These are phyloP conservation scores for Leccinellum albellum DNA, from an alignment of 768 basidiomycete genomes.

Conservation along the genomic window DNA sequence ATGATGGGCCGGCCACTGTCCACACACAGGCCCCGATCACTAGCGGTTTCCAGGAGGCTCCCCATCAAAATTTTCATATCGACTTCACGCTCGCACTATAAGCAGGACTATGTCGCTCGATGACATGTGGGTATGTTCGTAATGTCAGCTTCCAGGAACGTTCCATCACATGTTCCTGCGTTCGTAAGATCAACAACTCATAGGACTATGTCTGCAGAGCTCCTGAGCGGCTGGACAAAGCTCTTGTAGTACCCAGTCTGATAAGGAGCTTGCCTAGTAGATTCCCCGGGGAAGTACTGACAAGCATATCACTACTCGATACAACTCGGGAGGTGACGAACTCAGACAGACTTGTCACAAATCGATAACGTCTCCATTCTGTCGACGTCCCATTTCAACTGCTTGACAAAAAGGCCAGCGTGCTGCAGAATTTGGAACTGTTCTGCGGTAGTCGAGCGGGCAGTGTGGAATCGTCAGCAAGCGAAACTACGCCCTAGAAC, in stretches of 20 bases:
- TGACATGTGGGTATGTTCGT: neutral
- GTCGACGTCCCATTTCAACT: neutral
- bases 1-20: neutral
- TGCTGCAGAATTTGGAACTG: neutral
- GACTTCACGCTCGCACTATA: neutral
- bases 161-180: neutral
- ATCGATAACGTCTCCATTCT: neutral
- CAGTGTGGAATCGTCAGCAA: neutral
- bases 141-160: neutral
- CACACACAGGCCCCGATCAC: conserved; percentile 1
- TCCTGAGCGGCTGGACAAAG: neutral
- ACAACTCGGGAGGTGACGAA: neutral
- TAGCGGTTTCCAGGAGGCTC: conserved; percentile 8
- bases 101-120: neutral
- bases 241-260: neutral
- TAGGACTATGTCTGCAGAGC: neutral
- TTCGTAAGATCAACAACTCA: neutral
- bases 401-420: neutral
- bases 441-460: neutral
- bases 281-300: neutral
- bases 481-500: neutral
- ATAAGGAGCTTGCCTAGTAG: neutral
- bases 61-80: neutral
- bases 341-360: neutral
- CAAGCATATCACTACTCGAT: neutral